These are phyloP conservation scores for Coemansia sp. DNA, from an alignment of 192 early-diverging fungal species.

Conservation along the genomic window DNA sequence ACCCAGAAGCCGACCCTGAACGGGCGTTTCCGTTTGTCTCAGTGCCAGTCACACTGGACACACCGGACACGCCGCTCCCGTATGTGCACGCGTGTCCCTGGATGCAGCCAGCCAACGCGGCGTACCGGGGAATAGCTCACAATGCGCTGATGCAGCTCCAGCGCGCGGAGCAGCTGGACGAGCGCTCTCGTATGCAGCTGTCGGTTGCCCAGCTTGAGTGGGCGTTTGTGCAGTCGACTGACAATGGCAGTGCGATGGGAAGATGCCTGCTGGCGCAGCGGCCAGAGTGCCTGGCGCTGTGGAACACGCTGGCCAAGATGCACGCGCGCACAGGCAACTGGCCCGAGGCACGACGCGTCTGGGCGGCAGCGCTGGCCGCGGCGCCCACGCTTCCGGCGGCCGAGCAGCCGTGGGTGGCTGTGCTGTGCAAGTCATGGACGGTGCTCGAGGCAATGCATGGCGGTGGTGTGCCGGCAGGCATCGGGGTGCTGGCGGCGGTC, in stretches of 20 bases:
- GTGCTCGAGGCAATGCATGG: constrained; percentile 22
- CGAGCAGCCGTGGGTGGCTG: constrained; percentile 14
- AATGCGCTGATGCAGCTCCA: constrained; percentile 4
- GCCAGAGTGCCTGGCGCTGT: constrained; percentile 18
- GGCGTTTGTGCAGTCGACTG: constrained; percentile 13
- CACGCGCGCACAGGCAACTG: constrained; percentile 20
- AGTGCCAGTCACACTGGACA: constrained; percentile 22
- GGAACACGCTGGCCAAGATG: constrained; percentile 37
- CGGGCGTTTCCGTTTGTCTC: constrained; percentile 15
- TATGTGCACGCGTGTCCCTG: constrained; percentile 21
- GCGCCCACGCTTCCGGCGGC: background rate
- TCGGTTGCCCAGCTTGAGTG: constrained; percentile 16
- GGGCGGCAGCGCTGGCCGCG: constrained; percentile 8
- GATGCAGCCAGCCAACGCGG: background rate
- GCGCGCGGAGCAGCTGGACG: background rate
- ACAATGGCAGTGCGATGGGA: background rate
- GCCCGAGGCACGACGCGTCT: constrained; percentile 26
- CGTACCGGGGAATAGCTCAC: background rate
- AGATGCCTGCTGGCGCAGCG: constrained; percentile 4
- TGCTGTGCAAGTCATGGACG: constrained; percentile 32
- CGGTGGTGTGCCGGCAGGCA: constrained; percentile 6
- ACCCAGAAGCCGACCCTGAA: background rate
- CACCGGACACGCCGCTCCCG: constrained; percentile 18
- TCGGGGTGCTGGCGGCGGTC: background rate
- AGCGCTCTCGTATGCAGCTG: background rate